A percentile compares a stretch with the other conserved stretches of the same genome.
Conservation (phyloP, 1,284 basidiomycete genomes). For the Microbotryum lychnidis-dioicae region DNA sequence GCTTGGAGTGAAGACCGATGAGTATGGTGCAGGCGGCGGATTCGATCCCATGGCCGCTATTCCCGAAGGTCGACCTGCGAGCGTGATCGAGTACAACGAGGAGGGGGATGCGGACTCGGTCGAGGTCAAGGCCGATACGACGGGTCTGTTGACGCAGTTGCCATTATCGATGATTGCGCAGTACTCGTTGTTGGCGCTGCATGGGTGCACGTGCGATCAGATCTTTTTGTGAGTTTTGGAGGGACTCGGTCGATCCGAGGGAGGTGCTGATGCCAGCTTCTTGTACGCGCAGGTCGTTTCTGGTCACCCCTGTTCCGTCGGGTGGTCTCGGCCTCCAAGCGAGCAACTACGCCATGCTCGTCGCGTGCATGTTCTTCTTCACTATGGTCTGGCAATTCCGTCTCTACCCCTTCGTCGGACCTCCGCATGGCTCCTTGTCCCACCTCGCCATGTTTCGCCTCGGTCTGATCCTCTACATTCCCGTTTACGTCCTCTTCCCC, state of each 20-base stretch:
- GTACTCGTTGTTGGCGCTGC: slow-evolving; percentile 29
- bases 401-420: slow-evolving; percentile 34
- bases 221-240: slow-evolving; percentile 26
- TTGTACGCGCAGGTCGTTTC: slow-evolving; percentile 12
- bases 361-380: slow-evolving; percentile 34
- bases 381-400: slow-evolving; percentile 34
- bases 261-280: background rate
- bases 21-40: slow-evolving; percentile 60
- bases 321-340: slow-evolving; percentile 30
- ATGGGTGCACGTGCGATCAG: slow-evolving; percentile 33
- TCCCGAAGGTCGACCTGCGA: slow-evolving; percentile 22
- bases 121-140: slow-evolving; percentile 8
- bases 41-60: slow-evolving; percentile 77
- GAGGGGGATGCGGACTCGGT: slow-evolving; percentile 1
- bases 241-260: background rate
- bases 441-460: slow-evolving; percentile 36
- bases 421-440: slow-evolving; percentile 30
- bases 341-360: slow-evolving; percentile 25
- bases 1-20: slow-evolving; percentile 65
- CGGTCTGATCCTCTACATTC: slow-evolving; percentile 33
- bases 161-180: slow-evolving; percentile 34
- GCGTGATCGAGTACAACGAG: slow-evolving; percentile 20
- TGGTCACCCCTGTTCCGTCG: slow-evolving; percentile 24
- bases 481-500: slow-evolving; percentile 33
- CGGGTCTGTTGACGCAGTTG: slow-evolving; percentile 26